Conservation (phyloP, 202 grass and related monocot genomes). For the Digitaria exilis region DNA sequence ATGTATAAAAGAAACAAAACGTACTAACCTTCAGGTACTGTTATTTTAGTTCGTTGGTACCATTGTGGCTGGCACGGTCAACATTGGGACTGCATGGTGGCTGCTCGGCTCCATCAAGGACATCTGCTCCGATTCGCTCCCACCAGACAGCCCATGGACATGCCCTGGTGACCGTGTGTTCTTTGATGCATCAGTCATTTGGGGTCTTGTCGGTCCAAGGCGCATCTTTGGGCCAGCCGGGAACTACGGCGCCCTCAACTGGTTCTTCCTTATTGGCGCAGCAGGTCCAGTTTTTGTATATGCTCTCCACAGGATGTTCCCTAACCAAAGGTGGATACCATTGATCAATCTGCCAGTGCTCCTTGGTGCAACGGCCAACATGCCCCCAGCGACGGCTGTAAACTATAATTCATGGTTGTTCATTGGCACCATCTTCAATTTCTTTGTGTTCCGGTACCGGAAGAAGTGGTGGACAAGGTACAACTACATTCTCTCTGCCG, state of each 20-base stretch:
- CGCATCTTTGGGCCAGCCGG: constrained; percentile 70
- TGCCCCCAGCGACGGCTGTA: constrained; percentile 70
- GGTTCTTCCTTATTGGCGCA: constrained; percentile 71
- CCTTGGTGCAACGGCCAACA: constrained; percentile 63
- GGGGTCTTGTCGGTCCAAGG: constrained; percentile 71
- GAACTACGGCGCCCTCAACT: constrained; percentile 67
- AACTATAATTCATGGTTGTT: constrained; percentile 81
- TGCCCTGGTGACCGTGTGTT: constrained; percentile 73
- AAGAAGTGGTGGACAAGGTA: constrained; percentile 95
- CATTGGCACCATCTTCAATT: constrained; percentile 78
- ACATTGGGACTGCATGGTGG: constrained; percentile 76
- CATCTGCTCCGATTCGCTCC: constrained; percentile 66
- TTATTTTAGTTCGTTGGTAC: constrained; percentile 70
- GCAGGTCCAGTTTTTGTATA: constrained; percentile 69
- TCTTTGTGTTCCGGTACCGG: constrained; percentile 74
- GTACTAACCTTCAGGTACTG: constrained; percentile 17
- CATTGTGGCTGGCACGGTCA: constrained; percentile 74
- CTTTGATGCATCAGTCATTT: constrained; percentile 90
- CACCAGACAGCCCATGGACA: constrained; percentile 82
- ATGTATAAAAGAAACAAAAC: constrained; percentile 17
- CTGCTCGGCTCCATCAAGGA: constrained; percentile 67
- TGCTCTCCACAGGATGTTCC: constrained; percentile 60
- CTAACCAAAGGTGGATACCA: constrained; percentile 66
- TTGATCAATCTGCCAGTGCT: constrained; percentile 88
- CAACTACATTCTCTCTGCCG: constrained; percentile 88